These are phyloP conservation scores for Backusella circina DNA, from an alignment of 192 early-diverging fungal genomes.

Conservation along the genomic window DNA sequence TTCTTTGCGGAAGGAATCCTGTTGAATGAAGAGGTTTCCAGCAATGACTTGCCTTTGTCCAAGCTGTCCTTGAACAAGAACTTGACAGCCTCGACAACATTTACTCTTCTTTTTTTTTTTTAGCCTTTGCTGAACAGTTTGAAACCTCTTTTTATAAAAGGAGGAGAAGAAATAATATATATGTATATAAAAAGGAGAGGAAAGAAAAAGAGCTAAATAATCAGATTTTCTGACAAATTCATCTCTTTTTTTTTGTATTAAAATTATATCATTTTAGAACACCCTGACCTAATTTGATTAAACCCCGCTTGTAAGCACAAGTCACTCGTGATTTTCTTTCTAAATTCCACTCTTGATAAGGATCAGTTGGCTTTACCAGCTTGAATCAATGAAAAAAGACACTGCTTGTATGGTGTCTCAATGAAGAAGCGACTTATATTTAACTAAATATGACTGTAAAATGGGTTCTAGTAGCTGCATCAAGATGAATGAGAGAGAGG, in stretches of 20 bases:
- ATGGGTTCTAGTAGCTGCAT: neutral
- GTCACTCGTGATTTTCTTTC: neutral
- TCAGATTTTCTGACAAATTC: neutral
- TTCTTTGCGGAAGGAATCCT: neutral
- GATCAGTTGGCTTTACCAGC: neutral
- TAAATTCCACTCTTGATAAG: neutral
- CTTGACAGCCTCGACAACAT: neutral
- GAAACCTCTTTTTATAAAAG: neutral
- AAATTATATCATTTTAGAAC: conserved; percentile 1
- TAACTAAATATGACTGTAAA: neutral
- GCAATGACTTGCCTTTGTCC: neutral
- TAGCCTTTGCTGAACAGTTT: neutral
- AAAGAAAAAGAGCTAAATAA: neutral
- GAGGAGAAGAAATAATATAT: neutral
- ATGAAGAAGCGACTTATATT: neutral
- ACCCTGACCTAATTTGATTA: neutral
- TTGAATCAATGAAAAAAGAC: no score
- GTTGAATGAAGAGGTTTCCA: neutral
- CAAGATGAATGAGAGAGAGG: neutral
- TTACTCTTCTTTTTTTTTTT: no score
- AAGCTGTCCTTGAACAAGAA: neutral
- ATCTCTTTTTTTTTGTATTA: neutral
- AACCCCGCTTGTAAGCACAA: neutral
- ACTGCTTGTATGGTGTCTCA: no score
- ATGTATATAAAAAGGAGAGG: neutral